Evolutionary conservation across 176 grass and related monocot species (phyloP).

Genomic region (Triticum urartu): DNA sequence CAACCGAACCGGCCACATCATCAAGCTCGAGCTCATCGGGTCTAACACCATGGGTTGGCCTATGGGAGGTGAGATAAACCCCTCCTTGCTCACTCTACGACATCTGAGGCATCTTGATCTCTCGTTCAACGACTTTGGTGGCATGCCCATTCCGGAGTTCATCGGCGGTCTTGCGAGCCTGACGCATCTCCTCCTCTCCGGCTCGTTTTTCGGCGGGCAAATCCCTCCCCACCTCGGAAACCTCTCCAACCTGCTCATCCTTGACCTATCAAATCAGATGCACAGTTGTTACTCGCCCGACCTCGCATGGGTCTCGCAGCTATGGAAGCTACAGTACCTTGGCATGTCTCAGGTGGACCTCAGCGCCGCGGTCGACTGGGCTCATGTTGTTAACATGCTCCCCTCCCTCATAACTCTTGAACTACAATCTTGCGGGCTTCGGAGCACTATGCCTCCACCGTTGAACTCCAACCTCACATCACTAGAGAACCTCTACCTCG

Average conservation of each 20-base stretch:
- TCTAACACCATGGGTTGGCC: no score
- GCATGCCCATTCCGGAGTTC: no score
- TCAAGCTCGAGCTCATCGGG: no score
- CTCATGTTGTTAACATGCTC: neutral
- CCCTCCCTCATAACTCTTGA: neutral
- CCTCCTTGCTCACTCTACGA: no score
- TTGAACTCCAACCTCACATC: neutral
- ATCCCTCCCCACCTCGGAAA: neutral
- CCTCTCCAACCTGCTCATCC: neutral
- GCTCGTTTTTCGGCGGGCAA: neutral
- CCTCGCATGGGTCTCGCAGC: neutral
- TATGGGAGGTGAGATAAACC: no score
- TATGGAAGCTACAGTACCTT: neutral
- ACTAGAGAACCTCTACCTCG: neutral
- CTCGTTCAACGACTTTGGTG: no score
- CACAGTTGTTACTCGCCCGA: neutral
- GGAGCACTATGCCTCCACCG: neutral
- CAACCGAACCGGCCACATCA: neutral
- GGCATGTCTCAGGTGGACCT: neutral
- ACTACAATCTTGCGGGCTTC: neutral
- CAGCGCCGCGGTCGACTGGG: neutral
- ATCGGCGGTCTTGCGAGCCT: no score
- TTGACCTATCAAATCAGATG: neutral
- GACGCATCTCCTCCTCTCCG: no score
- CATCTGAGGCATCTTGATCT: no score